These are phyloP conservation scores for Lactifluus piperatus DNA, from an alignment of 768 basidiomycete genomes.

Conservation along the genomic window DNA sequence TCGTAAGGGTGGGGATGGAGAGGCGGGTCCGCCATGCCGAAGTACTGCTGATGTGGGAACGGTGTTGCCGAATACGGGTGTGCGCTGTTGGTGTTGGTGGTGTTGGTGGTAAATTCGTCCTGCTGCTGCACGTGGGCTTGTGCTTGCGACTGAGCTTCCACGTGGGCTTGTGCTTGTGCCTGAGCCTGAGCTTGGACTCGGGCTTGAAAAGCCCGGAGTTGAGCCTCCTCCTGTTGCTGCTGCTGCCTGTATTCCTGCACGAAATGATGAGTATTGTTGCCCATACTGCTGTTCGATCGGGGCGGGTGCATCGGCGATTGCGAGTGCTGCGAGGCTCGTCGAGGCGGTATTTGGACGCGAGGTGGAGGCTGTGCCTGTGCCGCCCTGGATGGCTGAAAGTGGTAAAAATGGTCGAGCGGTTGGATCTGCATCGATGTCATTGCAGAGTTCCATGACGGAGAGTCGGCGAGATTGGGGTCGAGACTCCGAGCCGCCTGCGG, in stretches of 20 bases:
- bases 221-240: slow-evolving; percentile 28
- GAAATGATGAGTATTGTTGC: slow-evolving; percentile 30
- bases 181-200: slow-evolving; percentile 22
- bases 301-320: slow-evolving; percentile 37
- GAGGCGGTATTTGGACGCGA: slow-evolving; percentile 28
- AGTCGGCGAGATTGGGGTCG: slow-evolving; percentile 72
- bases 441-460: slow-evolving; percentile 85
- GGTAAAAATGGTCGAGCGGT: slow-evolving; percentile 42
- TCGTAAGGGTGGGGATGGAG: slow-evolving; percentile 16
- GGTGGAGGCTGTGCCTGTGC: slow-evolving; percentile 22
- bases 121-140: slow-evolving; percentile 8
- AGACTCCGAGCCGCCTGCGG: slow-evolving; percentile 53
- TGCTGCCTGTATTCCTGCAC: slow-evolving; percentile 38
- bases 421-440: slow-evolving; percentile 48
- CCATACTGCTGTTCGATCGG: slow-evolving; percentile 18
- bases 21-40: slow-evolving; percentile 12
- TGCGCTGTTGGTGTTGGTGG: slow-evolving; percentile 8
- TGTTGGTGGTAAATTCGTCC: slow-evolving; percentile 10
- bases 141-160: slow-evolving; percentile 17
- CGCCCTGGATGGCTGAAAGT: slow-evolving; percentile 28
- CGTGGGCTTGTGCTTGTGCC: slow-evolving; percentile 16
- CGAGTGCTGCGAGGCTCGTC: slow-evolving; percentile 30
- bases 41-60: slow-evolving; percentile 12
- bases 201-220: slow-evolving; percentile 21
- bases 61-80: slow-evolving; percentile 16